Evolutionary conservation across 2,329 filamentous ascomycete genomes (phyloP), one percentile per base, ranked within the genome.

Genomic region (Sordariomycetes sp.): DNA sequence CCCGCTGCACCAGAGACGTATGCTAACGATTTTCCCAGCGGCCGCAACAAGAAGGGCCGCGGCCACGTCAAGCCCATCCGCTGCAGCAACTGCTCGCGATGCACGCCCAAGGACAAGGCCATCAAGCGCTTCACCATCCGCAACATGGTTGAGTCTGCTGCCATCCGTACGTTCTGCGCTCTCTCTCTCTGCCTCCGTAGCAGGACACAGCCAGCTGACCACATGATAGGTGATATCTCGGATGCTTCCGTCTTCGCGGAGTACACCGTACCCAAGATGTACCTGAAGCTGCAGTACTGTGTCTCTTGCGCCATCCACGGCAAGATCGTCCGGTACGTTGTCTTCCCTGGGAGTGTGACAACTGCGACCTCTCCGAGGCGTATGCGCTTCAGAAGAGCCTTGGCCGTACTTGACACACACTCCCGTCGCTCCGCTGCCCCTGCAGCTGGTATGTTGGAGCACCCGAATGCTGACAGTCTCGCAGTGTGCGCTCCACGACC

Each of bases 261-360:
- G 76, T 98, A 98, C 79, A 88, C 87, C 55, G 90, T 98, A 61
- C 92, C 92, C 72, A 98, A 98, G 86, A 98, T 98, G 93, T 98
- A 98, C 86, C 78, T 98, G 73, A 98, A 98, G 84, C 83, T 98
- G 68, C 92, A 98, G 78, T 98, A 98, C 86, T 98, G 92, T 70
- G 92, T 98, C 64, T 96, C 90, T 70, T 98, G 92, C 74, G 92
- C 92, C 63, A 98, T 98, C 54, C 92, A 98, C 79, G 92, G 92
- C 79, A 98, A 98, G 85, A 98, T 98, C 69, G 93, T 98, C 71
- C 90, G 92, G 90, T 96, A 92, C 70, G 88, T 79, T 66, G 58
- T 59, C 64, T 64, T 70, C 59, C 60, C 59, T 48, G 56, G 64
- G 68, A 69, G 70, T 60, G 55, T 68, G 70, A 75, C 70, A 72